Percentiles rank a stretch among this genome's conserved stretches.
phyloP scores from a whole-genome alignment of 768 basidiomycete species.

The Tricholoma flavovirens region DNA sequence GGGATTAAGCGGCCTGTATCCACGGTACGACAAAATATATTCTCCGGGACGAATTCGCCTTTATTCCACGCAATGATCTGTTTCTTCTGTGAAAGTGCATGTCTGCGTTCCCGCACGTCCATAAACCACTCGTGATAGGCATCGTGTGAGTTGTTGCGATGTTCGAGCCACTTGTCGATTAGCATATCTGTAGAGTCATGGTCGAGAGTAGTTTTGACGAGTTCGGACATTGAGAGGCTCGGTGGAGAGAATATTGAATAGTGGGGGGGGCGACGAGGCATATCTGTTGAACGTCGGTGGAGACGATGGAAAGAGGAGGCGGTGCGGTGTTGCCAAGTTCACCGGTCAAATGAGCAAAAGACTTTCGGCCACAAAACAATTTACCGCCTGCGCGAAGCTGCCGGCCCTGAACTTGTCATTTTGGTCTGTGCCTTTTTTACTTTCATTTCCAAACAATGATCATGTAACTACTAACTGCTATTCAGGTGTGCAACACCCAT shows the following conservation, averaged over 20 bases:
- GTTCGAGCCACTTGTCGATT: conserved; percentile 82
- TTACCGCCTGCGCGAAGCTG: conserved; percentile 20
- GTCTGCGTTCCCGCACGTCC: conserved; percentile 60
- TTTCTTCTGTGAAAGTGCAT: conserved; percentile 44
- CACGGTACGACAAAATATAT: conserved; percentile 73
- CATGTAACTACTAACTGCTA: no score
- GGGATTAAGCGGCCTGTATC: conserved; percentile 76
- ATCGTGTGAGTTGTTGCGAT: conserved; percentile 53
- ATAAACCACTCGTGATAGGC: conserved; percentile 75
- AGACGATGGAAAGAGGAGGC: conserved; percentile 3
- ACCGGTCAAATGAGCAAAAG: conserved; percentile 11
- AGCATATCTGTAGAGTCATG: conserved; percentile 72
- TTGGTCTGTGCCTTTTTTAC: background rate
- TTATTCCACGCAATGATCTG: conserved; percentile 58
- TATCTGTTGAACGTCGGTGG: conserved; percentile 14
- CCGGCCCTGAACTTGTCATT: conserved; percentile 31
- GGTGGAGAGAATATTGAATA: conserved; percentile 68
- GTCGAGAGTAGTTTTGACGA: conserved; percentile 72
- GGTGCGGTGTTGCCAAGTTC: conserved; percentile 12
- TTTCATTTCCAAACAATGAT: no score
- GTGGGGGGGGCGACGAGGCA: conserved; percentile 38
- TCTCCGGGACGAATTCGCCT: conserved; percentile 73
- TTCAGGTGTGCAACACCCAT: no score
- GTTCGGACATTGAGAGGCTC: conserved; percentile 67
- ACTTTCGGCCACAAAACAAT: conserved; percentile 21